phyloP scores from a whole-genome alignment of 1,284 basidiomycete species.

The Fomitopsis schrenkii region DNA sequence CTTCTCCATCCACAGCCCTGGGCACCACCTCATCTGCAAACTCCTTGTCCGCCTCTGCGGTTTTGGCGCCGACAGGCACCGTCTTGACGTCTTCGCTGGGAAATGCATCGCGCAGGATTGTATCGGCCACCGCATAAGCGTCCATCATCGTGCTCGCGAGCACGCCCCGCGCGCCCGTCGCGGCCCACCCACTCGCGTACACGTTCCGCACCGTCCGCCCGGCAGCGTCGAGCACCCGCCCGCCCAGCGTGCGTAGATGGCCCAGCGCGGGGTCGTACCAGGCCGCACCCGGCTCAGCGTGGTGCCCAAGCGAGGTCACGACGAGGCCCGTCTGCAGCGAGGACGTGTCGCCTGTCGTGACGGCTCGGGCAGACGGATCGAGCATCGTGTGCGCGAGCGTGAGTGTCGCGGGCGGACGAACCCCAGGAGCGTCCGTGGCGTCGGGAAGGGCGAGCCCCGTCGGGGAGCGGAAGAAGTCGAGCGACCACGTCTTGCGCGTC shows the following conservation, averaged over 20 bases:
- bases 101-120: slow-evolving; percentile 56
- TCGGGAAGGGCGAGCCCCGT: slow-evolving; percentile 39
- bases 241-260: slow-evolving; percentile 50
- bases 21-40: slow-evolving; percentile 11
- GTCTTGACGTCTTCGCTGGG: slow-evolving; percentile 16
- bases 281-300: slow-evolving; percentile 53
- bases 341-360: slow-evolving; percentile 56
- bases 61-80: slow-evolving; percentile 6
- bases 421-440: slow-evolving; percentile 2
- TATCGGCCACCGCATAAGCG: slow-evolving; percentile 78
- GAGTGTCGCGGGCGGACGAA: slow-evolving; percentile 32
- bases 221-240: slow-evolving; percentile 45
- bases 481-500: slow-evolving; percentile 67
- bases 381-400: slow-evolving; percentile 60
- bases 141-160: slow-evolving; percentile 94
- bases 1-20: slow-evolving; percentile 33
- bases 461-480: slow-evolving; percentile 81
- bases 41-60: background rate
- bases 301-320: slow-evolving; percentile 87
- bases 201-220: slow-evolving; percentile 52
- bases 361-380: slow-evolving; percentile 49
- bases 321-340: slow-evolving; percentile 71
- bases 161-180: slow-evolving; percentile 89
- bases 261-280: slow-evolving; percentile 51
- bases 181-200: slow-evolving; percentile 96